Evolutionary conservation across 2,329 filamentous ascomycete species (phyloP), one percentile per base, ranked within the genome.

Genomic region (Colletotrichum phormii): DNA sequence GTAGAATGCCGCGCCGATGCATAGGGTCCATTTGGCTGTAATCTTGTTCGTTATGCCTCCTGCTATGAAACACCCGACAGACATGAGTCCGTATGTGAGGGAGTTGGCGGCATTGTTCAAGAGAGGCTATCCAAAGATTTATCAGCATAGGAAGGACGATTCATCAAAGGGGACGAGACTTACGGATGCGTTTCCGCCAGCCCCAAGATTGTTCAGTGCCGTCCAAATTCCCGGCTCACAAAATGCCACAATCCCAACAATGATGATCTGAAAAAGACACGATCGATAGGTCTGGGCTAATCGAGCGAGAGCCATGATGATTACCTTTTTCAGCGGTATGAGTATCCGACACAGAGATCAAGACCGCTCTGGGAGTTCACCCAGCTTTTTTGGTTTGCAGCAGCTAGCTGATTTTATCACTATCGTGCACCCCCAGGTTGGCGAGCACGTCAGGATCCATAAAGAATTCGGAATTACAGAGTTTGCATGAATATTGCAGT

Each of bases 1-100:
- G 64, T 83, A 86, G 3, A 84, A 84, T 1, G 84, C 75, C 0
- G 84, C 83, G 2, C 84, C 84, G 9, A 85, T 78, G 13, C 85
- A 77, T 5, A 87, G 76, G 1, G 81, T 80, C 35, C 78, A 79
- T 51, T 83, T 83, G n/a, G 68, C 64, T 0, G 64, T 71, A 58
- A 71, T 59, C n/a, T 71, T 71, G 15, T 71, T 71, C 11, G 68
- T 71, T 26, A 71, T 35, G 12, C 68, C 68, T 49, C 68, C 68
- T n/a, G 68, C 68, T 22, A 67, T 71, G 31, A 71, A 71, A 26
- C 68, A 71, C 15, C 68, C 68, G 11, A 71, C 64, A 18, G 68
- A 71, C 64, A 67, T 71, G 68, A 71, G 68, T n/a, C 57, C 68
- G 13, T 71, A 71, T 5, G 68, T 71, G 8, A 71, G 58, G 13